These are phyloP conservation scores for Trichoderma erinaceum DNA, from an alignment of 495 filamentous ascomycete species.

Conservation along the genomic window DNA sequence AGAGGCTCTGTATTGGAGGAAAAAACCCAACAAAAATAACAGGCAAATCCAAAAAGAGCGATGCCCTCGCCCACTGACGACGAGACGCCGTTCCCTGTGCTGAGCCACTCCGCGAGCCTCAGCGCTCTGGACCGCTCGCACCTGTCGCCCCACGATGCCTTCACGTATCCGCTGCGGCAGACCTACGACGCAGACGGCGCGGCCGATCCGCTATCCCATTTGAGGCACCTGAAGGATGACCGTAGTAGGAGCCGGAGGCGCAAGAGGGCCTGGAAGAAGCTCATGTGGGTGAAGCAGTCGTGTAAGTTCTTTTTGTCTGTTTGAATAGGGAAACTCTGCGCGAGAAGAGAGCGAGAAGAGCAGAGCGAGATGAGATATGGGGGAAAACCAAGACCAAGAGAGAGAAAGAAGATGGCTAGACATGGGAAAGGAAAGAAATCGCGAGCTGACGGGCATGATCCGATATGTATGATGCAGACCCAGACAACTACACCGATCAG, in stretches of 20 bases:
- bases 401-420: too few species aligned
- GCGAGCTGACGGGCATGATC: not conserved
- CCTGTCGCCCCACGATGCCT: slow-evolving; percentile 80
- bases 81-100: slow-evolving; percentile 17
- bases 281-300: slow-evolving; percentile 95
- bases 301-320: slow-evolving; percentile 48
- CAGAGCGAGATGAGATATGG: slow-evolving; percentile 14
- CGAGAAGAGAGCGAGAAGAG: not conserved
- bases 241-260: slow-evolving; percentile 50
- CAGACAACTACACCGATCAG: slow-evolving; percentile 97
- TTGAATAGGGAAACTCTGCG: not conserved
- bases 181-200: slow-evolving; percentile 25
- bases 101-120: slow-evolving; percentile 10
- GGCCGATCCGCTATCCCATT: slow-evolving; percentile 43
- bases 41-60: not conserved
- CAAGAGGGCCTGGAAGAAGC: slow-evolving; percentile 79
- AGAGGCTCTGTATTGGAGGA: too few species aligned
- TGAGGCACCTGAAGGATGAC: slow-evolving; percentile 28
- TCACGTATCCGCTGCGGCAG: slow-evolving; percentile 54
- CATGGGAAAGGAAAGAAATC: too few species aligned
- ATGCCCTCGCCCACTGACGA: slow-evolving; percentile 16
- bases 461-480: slow-evolving; percentile 48
- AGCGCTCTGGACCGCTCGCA: slow-evolving; percentile 38
- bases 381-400: too few species aligned
- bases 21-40: not conserved